These are phyloP conservation scores for Yamadazyma jaroonii DNA, from an alignment of 1,139 yeast genomes.

Conservation along the genomic window DNA sequence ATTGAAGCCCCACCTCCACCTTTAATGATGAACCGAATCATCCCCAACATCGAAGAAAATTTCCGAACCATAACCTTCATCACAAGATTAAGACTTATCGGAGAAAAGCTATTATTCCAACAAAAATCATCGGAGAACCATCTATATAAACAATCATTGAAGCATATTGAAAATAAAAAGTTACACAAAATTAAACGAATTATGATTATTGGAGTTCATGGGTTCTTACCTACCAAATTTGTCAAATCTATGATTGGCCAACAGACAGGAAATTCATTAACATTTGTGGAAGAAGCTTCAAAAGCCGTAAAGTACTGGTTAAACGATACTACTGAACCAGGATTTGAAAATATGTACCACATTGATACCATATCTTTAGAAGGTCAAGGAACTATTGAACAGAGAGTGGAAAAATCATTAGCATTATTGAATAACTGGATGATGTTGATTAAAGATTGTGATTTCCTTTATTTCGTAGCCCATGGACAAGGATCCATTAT, in stretches of 20 bases:
- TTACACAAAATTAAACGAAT: constrained; percentile 25
- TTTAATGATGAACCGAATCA: constrained; percentile 7
- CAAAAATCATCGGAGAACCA: constrained; percentile 31
- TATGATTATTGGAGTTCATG: constrained; percentile 67
- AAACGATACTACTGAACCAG: constrained; percentile 20
- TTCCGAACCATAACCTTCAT: constrained; percentile 36
- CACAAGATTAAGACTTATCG: constrained; percentile 38
- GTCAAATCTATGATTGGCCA: constrained; percentile 47
- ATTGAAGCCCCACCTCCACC: neutral
- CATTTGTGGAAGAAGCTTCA: constrained; percentile 33
- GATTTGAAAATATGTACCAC: constrained; percentile 19
- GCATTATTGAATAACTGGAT: constrained; percentile 45
- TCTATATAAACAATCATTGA: constrained; percentile 23
- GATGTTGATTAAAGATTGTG: constrained; percentile 31
- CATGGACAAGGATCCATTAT: constrained; percentile 48
- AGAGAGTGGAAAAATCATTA: constrained; percentile 34
- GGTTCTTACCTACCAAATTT: constrained; percentile 82
- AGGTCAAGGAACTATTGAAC: constrained; percentile 48
- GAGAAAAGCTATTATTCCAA: constrained; percentile 29
- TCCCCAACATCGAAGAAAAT: constrained; percentile 30
- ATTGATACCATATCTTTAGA: constrained; percentile 52
- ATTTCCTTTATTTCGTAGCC: constrained; percentile 42
- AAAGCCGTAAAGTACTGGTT: constrained; percentile 42
- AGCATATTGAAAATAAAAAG: constrained; percentile 17
- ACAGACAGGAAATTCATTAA: constrained; percentile 42